Percentiles rank a stretch among this genome's conserved stretches.
These are phyloP conservation scores for Herpetomonas tarakana DNA, from an alignment of 208 protist species.

Conservation along the genomic window DNA sequence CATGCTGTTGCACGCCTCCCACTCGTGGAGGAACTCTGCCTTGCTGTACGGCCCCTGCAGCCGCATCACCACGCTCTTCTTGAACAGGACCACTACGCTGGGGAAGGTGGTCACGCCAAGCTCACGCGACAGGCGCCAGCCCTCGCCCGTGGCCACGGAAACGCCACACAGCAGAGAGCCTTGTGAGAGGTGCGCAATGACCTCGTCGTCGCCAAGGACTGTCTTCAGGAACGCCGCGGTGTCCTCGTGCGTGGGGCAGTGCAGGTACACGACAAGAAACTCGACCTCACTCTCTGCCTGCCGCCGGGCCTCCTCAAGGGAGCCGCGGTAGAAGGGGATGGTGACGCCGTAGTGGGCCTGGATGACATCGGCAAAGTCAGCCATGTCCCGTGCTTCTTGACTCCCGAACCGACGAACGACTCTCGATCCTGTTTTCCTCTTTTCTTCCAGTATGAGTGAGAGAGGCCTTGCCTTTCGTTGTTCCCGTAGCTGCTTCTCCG, in stretches of 20 bases:
- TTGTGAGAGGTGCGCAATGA: conserved; percentile 41
- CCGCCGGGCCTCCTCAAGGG: conserved; percentile 53
- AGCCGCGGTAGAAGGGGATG: conserved; percentile 54
- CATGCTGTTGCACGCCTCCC: conserved; percentile 35
- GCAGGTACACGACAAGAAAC: conserved; percentile 79
- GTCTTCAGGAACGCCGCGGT: conserved; percentile 52
- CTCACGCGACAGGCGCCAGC: conserved; percentile 41
- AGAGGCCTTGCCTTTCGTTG: too few relatives aligned
- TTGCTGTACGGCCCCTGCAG: conserved; percentile 45
- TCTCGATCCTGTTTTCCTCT: too few relatives aligned
- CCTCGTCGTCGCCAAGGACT: conserved; percentile 39
- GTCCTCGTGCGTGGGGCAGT: conserved; percentile 74
- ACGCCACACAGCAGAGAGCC: conserved; percentile 55
- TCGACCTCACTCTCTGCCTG: conserved; percentile 31
- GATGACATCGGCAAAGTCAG: conserved; percentile 25
- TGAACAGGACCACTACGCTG: conserved; percentile 55
- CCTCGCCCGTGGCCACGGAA: conserved; percentile 44
- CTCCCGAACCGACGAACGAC: too few relatives aligned
- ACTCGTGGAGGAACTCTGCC: conserved; percentile 50
- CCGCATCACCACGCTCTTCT: conserved; percentile 44
- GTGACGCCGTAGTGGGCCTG: conserved; percentile 33
- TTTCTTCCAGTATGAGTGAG: too few relatives aligned
- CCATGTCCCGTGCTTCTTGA: too few relatives aligned
- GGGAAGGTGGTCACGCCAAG: conserved; percentile 60
- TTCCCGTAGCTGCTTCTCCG: too few relatives aligned